Evolutionary conservation across 2,329 filamentous ascomycete species (phyloP), one percentile per base, ranked within the genome.

Genomic region (Botrytis cinerea): DNA sequence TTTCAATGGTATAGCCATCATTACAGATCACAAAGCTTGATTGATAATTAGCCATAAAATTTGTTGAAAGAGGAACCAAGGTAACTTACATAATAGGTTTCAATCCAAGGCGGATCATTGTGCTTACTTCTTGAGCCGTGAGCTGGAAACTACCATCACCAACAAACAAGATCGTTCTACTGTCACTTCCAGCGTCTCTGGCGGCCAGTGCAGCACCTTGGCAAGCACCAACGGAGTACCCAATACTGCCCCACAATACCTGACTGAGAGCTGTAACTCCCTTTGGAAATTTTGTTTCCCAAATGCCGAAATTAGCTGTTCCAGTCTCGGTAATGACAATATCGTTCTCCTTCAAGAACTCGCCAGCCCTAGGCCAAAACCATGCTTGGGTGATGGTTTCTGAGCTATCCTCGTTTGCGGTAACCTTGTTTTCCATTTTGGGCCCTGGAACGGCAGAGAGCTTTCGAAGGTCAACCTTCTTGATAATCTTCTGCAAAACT

Each of bases 111-210:
- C 91, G 88, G 76, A 97, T 88, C 87, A 97, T 95, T 18, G 93
- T 96, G 82, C 90, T 92, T 76, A 97, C 81, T 82, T 96, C 94
- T 81, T 97, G 94, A 0, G 89, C 91, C 0, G 93, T 97, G 73
- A 97, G 86, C 81, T 97, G 93, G 82, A 97, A 91, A 73, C 91
- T 93, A 43, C 94, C 94, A 79, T 97, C 94, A 38, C 94, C 94
- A n/a, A 94, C 93, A 80, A 97, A 95, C 54, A 97, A 85, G 63
- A 98, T 91, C 0, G 92, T 94, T 74, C 94, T 85, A 40, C 89
- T 84, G 69, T 88, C 85, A 48, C 82, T 82, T 7, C 84, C 85
- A 54, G 84, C 83, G 79, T 96, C 93, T 78, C 90, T 90, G 0
- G 90, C 89, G 0, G 93, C 94, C 18, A 96, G 85, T 1, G 92